A percentile compares a stretch with the other conserved stretches of the same genome.
Conservation (phyloP, 2,329 filamentous ascomycete species). For the Gnomoniopsis smithogilvyi region DNA sequence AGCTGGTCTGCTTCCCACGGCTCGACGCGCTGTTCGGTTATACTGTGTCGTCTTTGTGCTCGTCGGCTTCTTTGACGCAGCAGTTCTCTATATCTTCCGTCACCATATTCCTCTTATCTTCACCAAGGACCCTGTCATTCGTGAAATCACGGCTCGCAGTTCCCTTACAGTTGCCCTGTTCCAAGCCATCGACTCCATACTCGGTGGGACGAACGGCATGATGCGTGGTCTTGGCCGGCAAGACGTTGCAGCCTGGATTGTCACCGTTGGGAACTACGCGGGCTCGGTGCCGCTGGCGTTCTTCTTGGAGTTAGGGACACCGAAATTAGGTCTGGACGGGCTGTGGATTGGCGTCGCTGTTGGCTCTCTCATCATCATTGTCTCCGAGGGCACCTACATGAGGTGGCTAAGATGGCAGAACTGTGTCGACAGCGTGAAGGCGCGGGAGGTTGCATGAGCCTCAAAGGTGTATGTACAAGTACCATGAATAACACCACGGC, state of each 20-base stretch:
- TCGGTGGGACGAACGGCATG: constrained; percentile 34
- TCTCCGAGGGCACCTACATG: constrained; percentile 31
- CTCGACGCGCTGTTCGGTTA: constrained; percentile 28
- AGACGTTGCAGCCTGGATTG: constrained; percentile 33
- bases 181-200: constrained; percentile 33
- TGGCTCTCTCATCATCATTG: constrained; percentile 30
- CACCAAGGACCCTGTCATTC: constrained; percentile 29
- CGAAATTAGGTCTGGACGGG: constrained; percentile 29
- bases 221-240: constrained; percentile 38
- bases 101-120: constrained; percentile 29
- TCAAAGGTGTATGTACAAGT: not conserved
- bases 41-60: constrained; percentile 31
- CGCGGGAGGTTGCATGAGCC: constrained; percentile 9
- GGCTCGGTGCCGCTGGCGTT: constrained; percentile 35
- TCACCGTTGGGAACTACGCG: constrained; percentile 34
- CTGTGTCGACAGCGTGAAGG: constrained; percentile 14
- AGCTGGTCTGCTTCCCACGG: constrained; percentile 29
- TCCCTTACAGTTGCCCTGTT: constrained; percentile 31
- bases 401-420: constrained; percentile 20
- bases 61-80: constrained; percentile 32
- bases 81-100: constrained; percentile 29
- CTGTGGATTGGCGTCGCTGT: constrained; percentile 33
- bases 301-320: constrained; percentile 34
- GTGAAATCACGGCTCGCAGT: constrained; percentile 26
- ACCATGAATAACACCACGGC: not conserved